Evolutionary conservation across 306 rosid genomes (phyloP).

Genomic region (Lablab purpureus): DNA sequence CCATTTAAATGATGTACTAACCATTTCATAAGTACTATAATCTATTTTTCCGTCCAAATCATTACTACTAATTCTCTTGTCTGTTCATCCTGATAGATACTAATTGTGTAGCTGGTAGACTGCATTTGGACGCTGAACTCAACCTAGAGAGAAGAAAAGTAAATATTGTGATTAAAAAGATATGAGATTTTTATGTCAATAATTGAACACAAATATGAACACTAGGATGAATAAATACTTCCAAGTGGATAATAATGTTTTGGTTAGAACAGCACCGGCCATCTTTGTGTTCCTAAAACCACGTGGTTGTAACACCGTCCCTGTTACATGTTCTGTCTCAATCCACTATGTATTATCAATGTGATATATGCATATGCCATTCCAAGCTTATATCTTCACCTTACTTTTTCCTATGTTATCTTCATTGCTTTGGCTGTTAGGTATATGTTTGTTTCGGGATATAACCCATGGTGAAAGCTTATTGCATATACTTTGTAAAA

Average conservation of each 20-base stretch:
- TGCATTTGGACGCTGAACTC: not conserved
- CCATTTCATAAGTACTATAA: not conserved
- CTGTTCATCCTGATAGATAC: not conserved
- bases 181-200: not conserved
- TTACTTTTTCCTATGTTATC: not conserved
- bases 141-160: not conserved
- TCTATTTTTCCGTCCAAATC: not conserved
- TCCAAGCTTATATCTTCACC: not conserved
- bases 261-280: slow-evolving; percentile 32
- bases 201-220: not conserved
- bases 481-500: not conserved
- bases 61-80: not conserved
- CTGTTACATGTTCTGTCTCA: not conserved
- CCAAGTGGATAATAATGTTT: not conserved
- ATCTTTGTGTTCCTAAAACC: not conserved
- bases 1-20: not conserved
- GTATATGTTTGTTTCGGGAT: not conserved
- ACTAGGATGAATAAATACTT: not conserved
- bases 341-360: not conserved
- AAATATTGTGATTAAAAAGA: not conserved
- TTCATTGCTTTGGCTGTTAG: slow-evolving; percentile 11
- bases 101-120: not conserved
- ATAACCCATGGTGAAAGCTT: not conserved
- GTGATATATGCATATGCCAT: not conserved
- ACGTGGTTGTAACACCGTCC: slow-evolving; percentile 34